These are phyloP conservation scores for Vigna radiata DNA, from an alignment of 306 rosid genomes.

Conservation along the genomic window DNA sequence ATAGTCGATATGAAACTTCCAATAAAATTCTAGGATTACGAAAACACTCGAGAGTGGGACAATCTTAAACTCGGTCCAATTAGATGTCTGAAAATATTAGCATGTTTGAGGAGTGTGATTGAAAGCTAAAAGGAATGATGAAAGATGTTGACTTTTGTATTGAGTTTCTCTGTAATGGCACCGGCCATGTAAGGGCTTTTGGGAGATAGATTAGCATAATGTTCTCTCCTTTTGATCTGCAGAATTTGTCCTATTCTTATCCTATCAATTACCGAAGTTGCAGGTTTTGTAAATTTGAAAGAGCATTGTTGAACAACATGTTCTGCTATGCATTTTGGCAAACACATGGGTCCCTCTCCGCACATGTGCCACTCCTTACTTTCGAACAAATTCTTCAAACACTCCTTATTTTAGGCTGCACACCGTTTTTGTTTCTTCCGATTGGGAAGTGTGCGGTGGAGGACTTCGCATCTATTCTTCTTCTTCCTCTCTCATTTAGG, in stretches of 20 bases:
- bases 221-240: slow-evolving; percentile 45
- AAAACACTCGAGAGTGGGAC: slow-evolving; percentile 21
- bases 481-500: slow-evolving; percentile 31
- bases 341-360: slow-evolving; percentile 60
- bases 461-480: slow-evolving; percentile 35
- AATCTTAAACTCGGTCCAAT: slow-evolving; percentile 40
- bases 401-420: slow-evolving; percentile 37
- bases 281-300: slow-evolving; percentile 32
- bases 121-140: slow-evolving; percentile 46
- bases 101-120: slow-evolving; percentile 39
- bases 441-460: slow-evolving; percentile 35
- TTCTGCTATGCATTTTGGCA: slow-evolving; percentile 52
- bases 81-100: slow-evolving; percentile 32
- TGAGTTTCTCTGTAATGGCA: slow-evolving; percentile 50
- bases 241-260: slow-evolving; percentile 51
- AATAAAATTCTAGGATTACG: background rate
- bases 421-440: slow-evolving; percentile 40
- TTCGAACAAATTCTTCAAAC: slow-evolving; percentile 45
- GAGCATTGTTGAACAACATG: slow-evolving; percentile 38
- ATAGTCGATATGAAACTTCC: too few species aligned
- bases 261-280: slow-evolving; percentile 48
- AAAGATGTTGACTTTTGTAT: slow-evolving; percentile 57
- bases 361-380: slow-evolving; percentile 37
- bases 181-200: slow-evolving; percentile 67
- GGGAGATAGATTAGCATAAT: slow-evolving; percentile 46